Percentiles rank a stretch among this genome's conserved stretches.
Evolutionary conservation across 148 eudicot species (phyloP).

Genomic region (Fallopia convolvulus): DNA sequence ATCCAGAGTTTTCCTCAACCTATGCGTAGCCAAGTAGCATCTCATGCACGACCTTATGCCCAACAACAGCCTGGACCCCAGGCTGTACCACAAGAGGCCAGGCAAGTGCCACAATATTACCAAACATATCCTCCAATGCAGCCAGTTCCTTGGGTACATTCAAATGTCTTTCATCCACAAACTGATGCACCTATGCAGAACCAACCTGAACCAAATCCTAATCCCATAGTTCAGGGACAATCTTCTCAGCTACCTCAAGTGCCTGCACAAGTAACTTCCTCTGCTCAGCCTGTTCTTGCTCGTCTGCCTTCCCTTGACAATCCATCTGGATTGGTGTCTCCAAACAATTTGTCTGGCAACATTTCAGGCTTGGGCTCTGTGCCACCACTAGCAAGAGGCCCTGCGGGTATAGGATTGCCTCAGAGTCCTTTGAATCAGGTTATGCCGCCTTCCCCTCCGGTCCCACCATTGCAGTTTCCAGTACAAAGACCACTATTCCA

Average conservation of each 20-base stretch:
- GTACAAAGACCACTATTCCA: neutral
- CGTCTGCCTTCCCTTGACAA: neutral
- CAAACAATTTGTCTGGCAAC: neutral
- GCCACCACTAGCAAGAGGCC: neutral
- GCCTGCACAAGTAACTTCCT: too few species aligned
- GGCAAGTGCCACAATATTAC: conserved; percentile 29
- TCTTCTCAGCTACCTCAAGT: conserved; percentile 35
- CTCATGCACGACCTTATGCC: conserved; percentile 23
- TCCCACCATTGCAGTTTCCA: neutral
- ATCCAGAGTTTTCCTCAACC: conserved; percentile 6
- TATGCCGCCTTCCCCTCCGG: neutral
- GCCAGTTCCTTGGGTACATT: neutral
- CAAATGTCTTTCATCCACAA: neutral
- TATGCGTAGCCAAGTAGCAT: conserved; percentile 15
- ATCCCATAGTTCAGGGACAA: conserved; percentile 40
- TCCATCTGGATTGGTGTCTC: neutral
- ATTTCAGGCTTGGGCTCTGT: neutral
- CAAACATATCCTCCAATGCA: conserved; percentile 27
- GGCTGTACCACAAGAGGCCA: conserved; percentile 25
- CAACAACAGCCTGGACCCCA: conserved; percentile 18
- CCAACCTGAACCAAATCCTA: conserved; percentile 33
- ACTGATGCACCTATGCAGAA: conserved; percentile 22
- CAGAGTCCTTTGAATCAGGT: neutral
- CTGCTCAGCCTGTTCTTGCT: too few species aligned
- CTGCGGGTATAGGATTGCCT: neutral